Base-by-base conservation (phyloP, 1,284 basidiomycete genomes). In the Rhodotorula mucilaginosa region DNA sequence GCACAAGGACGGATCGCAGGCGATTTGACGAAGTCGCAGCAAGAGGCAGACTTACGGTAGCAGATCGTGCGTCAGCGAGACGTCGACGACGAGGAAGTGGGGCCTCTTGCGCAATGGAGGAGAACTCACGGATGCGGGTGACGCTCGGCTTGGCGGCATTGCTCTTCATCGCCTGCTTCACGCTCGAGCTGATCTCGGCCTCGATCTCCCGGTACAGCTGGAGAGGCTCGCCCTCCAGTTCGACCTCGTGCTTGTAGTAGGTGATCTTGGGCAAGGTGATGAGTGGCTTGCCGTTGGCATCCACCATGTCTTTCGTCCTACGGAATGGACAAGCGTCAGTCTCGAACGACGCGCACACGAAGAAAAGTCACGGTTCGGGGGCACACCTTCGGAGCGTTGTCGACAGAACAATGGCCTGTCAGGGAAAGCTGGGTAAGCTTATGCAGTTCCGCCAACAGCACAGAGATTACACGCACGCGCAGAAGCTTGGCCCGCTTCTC, bases 1-100 rank as follows among this genome's bases (percentile, higher is more conserved):
- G 34, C 94, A 84, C 31, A 96, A 84, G 5, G 88, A 88, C 0
- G 91, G 88, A 76, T 93, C 91, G 29, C 94, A 86, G 31, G 87
- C 90, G 21, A 95, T 83, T 81, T 96, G 93, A 23, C 93, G 88
- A 82, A 96, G 85, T 48, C 93, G 88, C 3, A 92, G 93, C 26
- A 96, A 84, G 13, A 71, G 68, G 48, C 87, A 93, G 87, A 72
- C 90, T 89, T 92, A 2, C 26, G 29, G 16, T 7, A 52, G 26
- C 18, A 4, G 18, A 16, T 13, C 12, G 12, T 13, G 2, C 3
- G 2, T 18, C 2, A n/a, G 15, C 23, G 23, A 15, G 15, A 1
- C 49, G 5, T 26, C 51, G n/a, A 58, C 75, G 21, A 58, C 21
- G 34, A 48, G 51, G 26, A 52, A 51, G 16, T 58, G 52, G n/a